Base-by-base conservation (phyloP, 768 basidiomycete species). In the Calocybe cyanea region DNA sequence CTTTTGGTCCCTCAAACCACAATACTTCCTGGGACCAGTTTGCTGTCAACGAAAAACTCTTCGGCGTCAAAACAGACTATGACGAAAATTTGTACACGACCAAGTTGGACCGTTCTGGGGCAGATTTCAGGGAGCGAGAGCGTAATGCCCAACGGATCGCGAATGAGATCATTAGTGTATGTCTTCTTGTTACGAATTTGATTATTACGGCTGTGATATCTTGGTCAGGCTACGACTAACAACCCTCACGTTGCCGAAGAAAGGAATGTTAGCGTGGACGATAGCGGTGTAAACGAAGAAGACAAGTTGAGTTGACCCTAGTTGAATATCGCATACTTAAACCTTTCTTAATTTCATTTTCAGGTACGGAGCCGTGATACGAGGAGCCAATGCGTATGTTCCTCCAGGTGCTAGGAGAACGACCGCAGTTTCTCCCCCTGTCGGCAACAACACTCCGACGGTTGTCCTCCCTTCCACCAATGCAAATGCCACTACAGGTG, bases 31-130 rank as follows among this genome's bases (percentile, higher is more conserved):
- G 94, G 91, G 93, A 99, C 64, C 92, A 96, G 64, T 99, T 95
- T 57, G 84, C 83, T 15, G 90, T 73, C 33, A 99, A 98, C 65
- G 95, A 98, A 66, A 76, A 87, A 56, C 73, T 91, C 45, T 98
- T 96, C 60, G 96, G 96, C 18, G 83, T 95, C 51, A 92, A 75
- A 57, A 92, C 92, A 7, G 80, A 80, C 55, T 99, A 91, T 65
- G 86, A 95, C 58, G 96, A 99, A 69, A 89, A 95, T 46, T 61
- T 83, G 25, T 99, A 99, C 64, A 98, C 96, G 9, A 98, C 95
- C 14, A 92, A 83, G 67, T 74, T 99, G 36, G 91, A 98, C 61
- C 80, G 89, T 52, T 78, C 68, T 43, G 86, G 81, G 6, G 78
- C 85, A 17, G 93, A 94, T 64, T 99, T 77, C 64, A 89, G 86